Conservation (phyloP, 192 early-diverging fungal species). For the Linderina pennispora region DNA sequence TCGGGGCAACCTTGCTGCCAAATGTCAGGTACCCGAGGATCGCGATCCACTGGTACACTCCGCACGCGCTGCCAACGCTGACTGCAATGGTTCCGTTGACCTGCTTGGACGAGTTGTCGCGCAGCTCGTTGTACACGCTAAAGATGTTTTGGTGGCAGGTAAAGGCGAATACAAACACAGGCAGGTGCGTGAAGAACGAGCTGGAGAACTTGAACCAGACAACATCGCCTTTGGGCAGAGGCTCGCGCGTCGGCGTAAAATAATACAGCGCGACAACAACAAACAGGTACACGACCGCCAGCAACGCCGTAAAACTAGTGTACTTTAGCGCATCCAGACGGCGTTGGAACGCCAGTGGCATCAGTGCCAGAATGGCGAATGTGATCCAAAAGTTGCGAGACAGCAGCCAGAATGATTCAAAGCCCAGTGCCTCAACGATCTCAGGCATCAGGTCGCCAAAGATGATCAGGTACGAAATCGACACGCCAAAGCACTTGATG, state of each 20-base stretch:
- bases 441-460: constrained; percentile 89
- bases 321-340: constrained; percentile 86
- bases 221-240: constrained; percentile 56
- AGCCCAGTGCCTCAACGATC: constrained; percentile 43
- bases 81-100: constrained; percentile 62
- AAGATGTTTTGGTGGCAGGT: constrained; percentile 99
- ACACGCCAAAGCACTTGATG: constrained; percentile 97
- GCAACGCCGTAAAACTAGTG: constrained; percentile 80
- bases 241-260: constrained; percentile 50
- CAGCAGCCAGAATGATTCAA: constrained; percentile 36
- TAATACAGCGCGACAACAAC: constrained; percentile 79
- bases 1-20: constrained; percentile 72
- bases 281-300: constrained; percentile 80
- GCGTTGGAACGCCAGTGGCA: constrained; percentile 74
- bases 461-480: constrained; percentile 91
- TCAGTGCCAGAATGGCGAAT: constrained; percentile 59
- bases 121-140: constrained; percentile 90
- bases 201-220: constrained; percentile 52
- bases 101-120: constrained; percentile 68
- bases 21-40: constrained; percentile 90
- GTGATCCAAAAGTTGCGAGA: constrained; percentile 84
- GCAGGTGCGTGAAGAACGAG: constrained; percentile 69
- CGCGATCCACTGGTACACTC: constrained; percentile 80
- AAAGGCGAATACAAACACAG: constrained; percentile 98
- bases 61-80: constrained; percentile 71